Evolutionary conservation across 176 grass and related monocot species (phyloP), one percentile per base, ranked within the genome.

Genomic region (Rhipidocladum racemiflorum): DNA sequence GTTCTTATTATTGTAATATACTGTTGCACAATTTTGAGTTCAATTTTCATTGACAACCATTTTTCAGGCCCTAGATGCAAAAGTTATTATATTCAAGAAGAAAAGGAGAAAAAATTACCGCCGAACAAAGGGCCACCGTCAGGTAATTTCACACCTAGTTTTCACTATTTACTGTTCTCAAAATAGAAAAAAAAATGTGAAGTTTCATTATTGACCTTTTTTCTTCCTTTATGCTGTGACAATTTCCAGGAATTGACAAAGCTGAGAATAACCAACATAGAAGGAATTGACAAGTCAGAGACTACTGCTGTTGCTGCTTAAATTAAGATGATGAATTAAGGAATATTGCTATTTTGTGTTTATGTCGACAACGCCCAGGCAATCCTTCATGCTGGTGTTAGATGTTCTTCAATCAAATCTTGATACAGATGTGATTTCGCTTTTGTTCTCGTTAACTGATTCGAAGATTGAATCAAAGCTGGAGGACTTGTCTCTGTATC

Each of bases 71-170:
- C 85, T 98, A 81, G 96, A 95, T 88, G 92, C 92, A 86, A 99
- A 93, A 88, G 92, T 95, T 74, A 95, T 99, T 57, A 95, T 99
- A 94, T 99, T 99, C 85, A 99, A 99, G 85, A 99, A 98, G 83
- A 95, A 99, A 85, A 87, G 91, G 43, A 93, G 92, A 88, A 99
- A 99, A 89, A 98, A 98, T 76, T 95, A 99, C 68, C 90, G 92
- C 18, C 89, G 96, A 72, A 99, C 96, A 44, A 99, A 95, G 71
- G 96, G 96, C 34, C 96, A 99, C 62, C 96, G 96, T 56, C 96
- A 99, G 88, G 96, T 97, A 68, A 82, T 30, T 84, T 80, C 30
- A 42, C 44, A 1, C 16, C 5, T 28, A 70, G 35, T 49, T 87
- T 36, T 36, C 29, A 64, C 6, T 46, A 30, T 45, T 17, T 48